Evolutionary conservation across 1,284 basidiomycete species (phyloP).

Genomic region (Cryptococcus neoformans): DNA sequence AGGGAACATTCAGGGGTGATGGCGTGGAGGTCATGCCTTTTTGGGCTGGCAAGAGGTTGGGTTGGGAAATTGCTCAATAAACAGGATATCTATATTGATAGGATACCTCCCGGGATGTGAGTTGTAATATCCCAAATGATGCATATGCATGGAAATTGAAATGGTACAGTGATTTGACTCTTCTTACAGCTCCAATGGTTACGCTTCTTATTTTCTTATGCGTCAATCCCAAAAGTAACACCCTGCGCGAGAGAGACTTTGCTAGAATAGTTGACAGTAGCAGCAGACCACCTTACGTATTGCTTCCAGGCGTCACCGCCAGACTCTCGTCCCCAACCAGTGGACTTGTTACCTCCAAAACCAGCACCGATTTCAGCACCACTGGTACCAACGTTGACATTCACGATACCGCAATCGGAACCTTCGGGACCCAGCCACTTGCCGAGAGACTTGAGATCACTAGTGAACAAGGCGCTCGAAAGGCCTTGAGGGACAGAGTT

Average conservation of each 20-base stretch:
- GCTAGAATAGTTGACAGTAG: conserved; percentile 90
- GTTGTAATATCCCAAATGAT: too few species aligned
- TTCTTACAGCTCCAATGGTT: neutral
- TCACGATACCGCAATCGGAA: conserved; percentile 81
- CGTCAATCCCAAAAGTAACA: conserved; percentile 62
- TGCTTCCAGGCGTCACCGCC: conserved; percentile 98
- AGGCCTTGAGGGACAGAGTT: conserved; percentile 88
- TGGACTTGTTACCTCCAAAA: conserved; percentile 66
- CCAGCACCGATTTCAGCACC: conserved; percentile 91
- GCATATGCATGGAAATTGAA: neutral
- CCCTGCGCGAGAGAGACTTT: conserved; percentile 87
- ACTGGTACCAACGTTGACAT: conserved; percentile 84
- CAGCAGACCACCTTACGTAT: conserved; percentile 53
- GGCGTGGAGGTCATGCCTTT: conserved; percentile 56
- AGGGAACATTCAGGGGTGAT: conserved; percentile 31
- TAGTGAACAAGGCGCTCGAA: conserved; percentile 68
- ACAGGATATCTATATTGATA: neutral
- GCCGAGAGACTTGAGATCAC: conserved; percentile 73
- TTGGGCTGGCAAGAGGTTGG: conserved; percentile 79
- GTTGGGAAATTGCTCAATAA: conserved; percentile 67
- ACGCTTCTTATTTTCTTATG: conserved; percentile 1
- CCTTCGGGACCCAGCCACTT: conserved; percentile 89
- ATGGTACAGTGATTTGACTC: neutral
- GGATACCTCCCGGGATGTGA: too few species aligned
- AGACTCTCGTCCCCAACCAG: conserved; percentile 85